Base-by-base conservation (phyloP, 2,329 filamentous ascomycete genomes). In the Fusarium sp. region DNA sequence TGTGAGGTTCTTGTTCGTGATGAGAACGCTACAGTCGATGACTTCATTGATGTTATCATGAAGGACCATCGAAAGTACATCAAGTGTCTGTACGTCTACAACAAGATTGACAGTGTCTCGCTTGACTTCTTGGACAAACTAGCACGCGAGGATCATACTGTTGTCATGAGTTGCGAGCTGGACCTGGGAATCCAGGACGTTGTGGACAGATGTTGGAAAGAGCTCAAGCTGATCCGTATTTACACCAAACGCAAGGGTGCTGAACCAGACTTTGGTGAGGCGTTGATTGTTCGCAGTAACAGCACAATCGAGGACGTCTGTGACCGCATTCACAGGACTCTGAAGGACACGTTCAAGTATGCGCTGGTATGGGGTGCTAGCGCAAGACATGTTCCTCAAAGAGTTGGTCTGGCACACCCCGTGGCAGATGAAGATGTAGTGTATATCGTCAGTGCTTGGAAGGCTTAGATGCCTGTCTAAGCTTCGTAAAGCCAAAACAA, bases 41-140 rank as follows among this genome's bases (percentile, higher is more conserved):
- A 99, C 83, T 93, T 99, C 82, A 99, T 99, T 84, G 96, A 99
- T 82, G 94, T 98, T 69, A 98, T 99, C 83, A 98, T 98, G 95
- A 97, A 96, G 83, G 94, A 98, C 80, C 96, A 99, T 86, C 88
- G 96, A 79, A 99, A 97, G 83, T 99, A 99, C 86, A 98, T 99
- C 86, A 90, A 87, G 81, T 92, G 94, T 79, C 88, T 99, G 37
- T 99, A 99, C 84, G 95, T 98, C 37, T 99, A 99, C 90, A 99
- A 99, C 92, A 99, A 99, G 85, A 97, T 99, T 84, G 96, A 99
- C 84, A 92, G 90, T 81, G 93, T 99, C 68, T 95, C 93, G 45
- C 89, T 99, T 73, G 94, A 98, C 80, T 97, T 97, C 83, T 89
- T 99, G 52, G 93, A 99, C 85, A 91, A 92, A 80, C 87, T 99